These are phyloP conservation scores for Hericium alpestre DNA, from an alignment of 768 basidiomycete genomes.

Conservation along the genomic window DNA sequence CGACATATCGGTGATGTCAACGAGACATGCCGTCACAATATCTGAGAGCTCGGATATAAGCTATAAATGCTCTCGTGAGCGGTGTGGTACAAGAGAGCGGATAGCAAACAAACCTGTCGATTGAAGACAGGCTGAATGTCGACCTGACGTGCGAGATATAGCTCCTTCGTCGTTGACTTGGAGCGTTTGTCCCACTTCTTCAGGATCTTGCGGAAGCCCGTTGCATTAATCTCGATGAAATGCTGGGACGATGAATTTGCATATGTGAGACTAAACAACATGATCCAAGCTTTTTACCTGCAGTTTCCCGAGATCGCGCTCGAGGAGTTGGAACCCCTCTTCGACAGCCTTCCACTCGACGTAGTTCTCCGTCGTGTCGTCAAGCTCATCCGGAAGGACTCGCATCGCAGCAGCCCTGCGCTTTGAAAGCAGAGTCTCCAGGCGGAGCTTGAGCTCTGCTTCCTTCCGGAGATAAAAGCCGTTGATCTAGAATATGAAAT, in stretches of 20 bases:
- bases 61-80: slow-evolving; percentile 24
- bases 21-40: slow-evolving; percentile 73
- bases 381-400: slow-evolving; percentile 56
- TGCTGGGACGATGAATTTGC: slow-evolving; percentile 38
- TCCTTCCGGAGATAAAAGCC: slow-evolving; percentile 96
- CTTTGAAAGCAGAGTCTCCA: slow-evolving; percentile 89
- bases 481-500: slow-evolving; percentile 61
- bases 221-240: slow-evolving; percentile 96
- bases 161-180: slow-evolving; percentile 89
- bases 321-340: slow-evolving; percentile 90
- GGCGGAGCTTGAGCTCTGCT: slow-evolving; percentile 82
- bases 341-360: slow-evolving; percentile 94
- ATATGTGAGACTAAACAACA: slow-evolving; percentile 5
- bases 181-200: slow-evolving; percentile 99
- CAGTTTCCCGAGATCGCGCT: slow-evolving; percentile 88
- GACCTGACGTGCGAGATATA: slow-evolving; percentile 91
- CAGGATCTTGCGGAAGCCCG: slow-evolving; percentile 91
- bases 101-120: slow-evolving; percentile 54
- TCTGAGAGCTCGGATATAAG: slow-evolving; percentile 94
- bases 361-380: slow-evolving; percentile 49
- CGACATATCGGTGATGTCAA: slow-evolving; percentile 69
- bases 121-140: slow-evolving; percentile 99
- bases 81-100: background rate
- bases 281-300: slow-evolving; percentile 45
- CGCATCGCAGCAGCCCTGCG: slow-evolving; percentile 73